Conservation (phyloP, 306 rosid genomes). For the Vigna reflexopilosa region DNA sequence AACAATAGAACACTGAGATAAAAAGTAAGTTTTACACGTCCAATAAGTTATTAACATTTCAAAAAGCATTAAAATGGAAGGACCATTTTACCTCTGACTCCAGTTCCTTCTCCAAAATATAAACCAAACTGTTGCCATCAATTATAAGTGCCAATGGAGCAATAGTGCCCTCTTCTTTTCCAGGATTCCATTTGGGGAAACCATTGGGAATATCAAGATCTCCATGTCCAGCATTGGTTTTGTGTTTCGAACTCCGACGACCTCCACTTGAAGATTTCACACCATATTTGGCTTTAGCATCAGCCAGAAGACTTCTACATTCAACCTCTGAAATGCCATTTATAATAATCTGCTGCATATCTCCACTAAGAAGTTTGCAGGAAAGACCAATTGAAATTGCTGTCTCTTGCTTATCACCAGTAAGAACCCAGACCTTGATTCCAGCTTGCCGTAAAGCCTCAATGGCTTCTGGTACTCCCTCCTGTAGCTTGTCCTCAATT, state of each 20-base stretch:
- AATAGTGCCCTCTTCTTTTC: slow-evolving; percentile 61
- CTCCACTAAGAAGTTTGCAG: slow-evolving; percentile 82
- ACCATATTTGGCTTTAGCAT: slow-evolving; percentile 71
- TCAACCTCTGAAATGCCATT: slow-evolving; percentile 81
- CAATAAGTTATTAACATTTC: slow-evolving; percentile 19
- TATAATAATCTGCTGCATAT: slow-evolving; percentile 79
- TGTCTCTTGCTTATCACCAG: slow-evolving; percentile 99
- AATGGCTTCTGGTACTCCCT: slow-evolving; percentile 95
- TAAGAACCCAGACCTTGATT: slow-evolving; percentile 98
- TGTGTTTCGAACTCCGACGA: slow-evolving; percentile 46
- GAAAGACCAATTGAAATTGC: slow-evolving; percentile 96
- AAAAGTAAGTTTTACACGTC: slow-evolving; percentile 32
- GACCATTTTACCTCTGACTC: slow-evolving; percentile 76
- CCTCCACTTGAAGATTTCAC: slow-evolving; percentile 52
- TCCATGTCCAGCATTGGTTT: slow-evolving; percentile 50
- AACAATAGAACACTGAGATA: neutral
- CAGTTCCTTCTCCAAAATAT: slow-evolving; percentile 89
- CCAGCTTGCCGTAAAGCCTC: slow-evolving; percentile 96
- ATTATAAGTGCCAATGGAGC: slow-evolving; percentile 83
- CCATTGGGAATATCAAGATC: slow-evolving; percentile 51
- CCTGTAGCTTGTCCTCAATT: slow-evolving; percentile 97
- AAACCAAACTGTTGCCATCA: slow-evolving; percentile 96
- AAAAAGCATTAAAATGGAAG: slow-evolving; percentile 11
- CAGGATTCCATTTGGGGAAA: slow-evolving; percentile 55
- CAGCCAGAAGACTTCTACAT: slow-evolving; percentile 75